Base-by-base conservation (phyloP, 2,329 filamentous ascomycete species). In the Penicillium expansum region DNA sequence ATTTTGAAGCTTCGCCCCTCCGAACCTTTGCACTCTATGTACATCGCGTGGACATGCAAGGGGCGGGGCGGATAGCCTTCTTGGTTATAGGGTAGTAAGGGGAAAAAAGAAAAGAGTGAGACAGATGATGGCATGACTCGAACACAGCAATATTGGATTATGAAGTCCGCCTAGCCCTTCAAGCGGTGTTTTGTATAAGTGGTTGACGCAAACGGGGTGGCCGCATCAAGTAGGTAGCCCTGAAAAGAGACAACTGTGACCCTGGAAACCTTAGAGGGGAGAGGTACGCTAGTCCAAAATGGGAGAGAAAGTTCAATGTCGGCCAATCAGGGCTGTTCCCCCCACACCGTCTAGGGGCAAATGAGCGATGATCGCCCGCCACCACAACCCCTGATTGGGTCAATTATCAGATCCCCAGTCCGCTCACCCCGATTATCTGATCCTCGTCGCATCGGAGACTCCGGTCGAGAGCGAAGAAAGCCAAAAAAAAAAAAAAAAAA, bases 391-490 rank as follows among this genome's bases (percentile, higher is more conserved):
- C 27, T 56, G 18, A 56, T 56, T 56, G 48, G 53, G 9, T 10
- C 2, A 18, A 11, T 4, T 7, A 24, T 41, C 39, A 29, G n/a
- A 44, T 14, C 27, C 16, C 50, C 29, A n/a, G 3, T 16, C 32
- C 10, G 20, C 20, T 13, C 5, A 16, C 16, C 4, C 29, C 42
- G 14, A 41, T 47, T 56, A 56, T 56, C 54, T 56, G 54, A 56
- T 56, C 43, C n/a, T 55, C 41, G 27, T 30, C 24, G 16, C 45
- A 37, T 52, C 48, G 54, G 54, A 29, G 20, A 1, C 41, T 52
- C 39, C 47, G 33, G n/a, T 47, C 30, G 18, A 55, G 30, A 45
- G 18, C 9, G 16, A 37, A 8, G 33, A 9, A 41, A 42, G 9
- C 24, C 24, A 11, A 5, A 9, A 22, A 42, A 20, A 41, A 45